Base-by-base conservation (phyloP, 139 green algal species). In the Pleodorina starrii region DNA sequence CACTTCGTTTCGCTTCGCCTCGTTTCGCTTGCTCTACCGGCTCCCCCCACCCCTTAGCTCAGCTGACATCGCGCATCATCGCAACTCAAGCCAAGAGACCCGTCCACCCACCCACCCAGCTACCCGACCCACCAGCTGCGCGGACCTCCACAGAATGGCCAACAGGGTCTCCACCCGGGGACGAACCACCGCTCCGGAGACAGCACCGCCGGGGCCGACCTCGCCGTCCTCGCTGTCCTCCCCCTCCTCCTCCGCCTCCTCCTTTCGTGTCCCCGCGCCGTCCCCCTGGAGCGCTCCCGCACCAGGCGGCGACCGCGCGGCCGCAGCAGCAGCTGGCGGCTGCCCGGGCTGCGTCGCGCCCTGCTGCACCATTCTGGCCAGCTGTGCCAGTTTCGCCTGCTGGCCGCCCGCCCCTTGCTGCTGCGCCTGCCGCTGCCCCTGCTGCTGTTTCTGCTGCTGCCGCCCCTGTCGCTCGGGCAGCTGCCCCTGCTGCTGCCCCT, bases 151-250 rank as follows among this genome's bases (percentile, higher is more conserved):
- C 23, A 85, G 78, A 12, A 85, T 60, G 32, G 40, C 40, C 38
- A 29, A 17, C 78, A 85, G 23, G 36, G 78, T 85, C 35, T 73
- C 78, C 54, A 40, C 23, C 19, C 59, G 78, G 6, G 78, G 78
- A 36, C 51, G 78, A 11, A 54, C 5, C 32, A 35, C 10, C 5
- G 19, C 35, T 48, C 12, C 14, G 69, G 32, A 38, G 7, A 35
- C 10, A 1, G 19, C 35, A 77, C 12, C 14, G 69, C 69, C 72
- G 7, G 35, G 11, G 35, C 69, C 25, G 35, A 9, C 35, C n/a
- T 9, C 40, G 19, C 35, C 25, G 17, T 9, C 35, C 46, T 3
- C 35, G 69, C 32, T 77, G 32, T 77, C 46, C 74, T 57, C 29
- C 44, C 4, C 42, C 17, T 36, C 43, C 73, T 59, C 29, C 73